Base-by-base conservation (phyloP, 1,284 basidiomycete species). In the Ceratobasidium sp. region DNA sequence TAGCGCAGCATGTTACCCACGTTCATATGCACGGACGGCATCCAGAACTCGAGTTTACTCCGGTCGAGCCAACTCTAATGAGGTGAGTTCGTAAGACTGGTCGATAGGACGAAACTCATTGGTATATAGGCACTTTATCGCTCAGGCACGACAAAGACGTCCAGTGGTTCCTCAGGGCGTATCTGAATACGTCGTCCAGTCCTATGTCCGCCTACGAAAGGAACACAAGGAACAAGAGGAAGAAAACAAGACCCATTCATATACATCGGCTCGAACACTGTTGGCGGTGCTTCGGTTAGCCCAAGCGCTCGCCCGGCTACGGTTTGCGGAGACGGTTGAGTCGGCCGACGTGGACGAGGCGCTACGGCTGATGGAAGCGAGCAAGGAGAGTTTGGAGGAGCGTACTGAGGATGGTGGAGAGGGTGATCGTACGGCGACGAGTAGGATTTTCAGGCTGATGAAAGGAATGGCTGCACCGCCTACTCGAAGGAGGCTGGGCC, bases 11-110 rank as follows among this genome's bases (percentile, higher is more conserved):
- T 86, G 96, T 99, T 79, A 98, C 98, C 0, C 93, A 96, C 83
- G 98, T 99, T 20, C 98, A 99, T 85, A 99, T 99, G 98, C 89
- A 96, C 86, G 96, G 93, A 79, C 88, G 88, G 15, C 97, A 98
- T 82, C 98, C 98, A 0, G 90, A 91, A 77, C 89, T 98, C 38
- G 92, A 95, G 78, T 87, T 87, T 80, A 94, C 96, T 67, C 90
- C 96, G 13, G 89, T 99, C 68, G 92, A 95, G 65, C 96, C 97
- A 5, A 88, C 89, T 15, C 86, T 98, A 77, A 96, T 99, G 92
- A 92, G 95, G 94, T 94, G 79, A 78, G 87, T 81, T 23, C 28
- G 33, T 20, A 74, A 44, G 48, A 38, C 6, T 54, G 1, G 48
- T 69, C 13, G n/a, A 15, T 46, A 42, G 48, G 42, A 44, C 17